These are phyloP conservation scores for Xylaria longipes DNA, from an alignment of 495 filamentous ascomycete genomes.

Conservation along the genomic window DNA sequence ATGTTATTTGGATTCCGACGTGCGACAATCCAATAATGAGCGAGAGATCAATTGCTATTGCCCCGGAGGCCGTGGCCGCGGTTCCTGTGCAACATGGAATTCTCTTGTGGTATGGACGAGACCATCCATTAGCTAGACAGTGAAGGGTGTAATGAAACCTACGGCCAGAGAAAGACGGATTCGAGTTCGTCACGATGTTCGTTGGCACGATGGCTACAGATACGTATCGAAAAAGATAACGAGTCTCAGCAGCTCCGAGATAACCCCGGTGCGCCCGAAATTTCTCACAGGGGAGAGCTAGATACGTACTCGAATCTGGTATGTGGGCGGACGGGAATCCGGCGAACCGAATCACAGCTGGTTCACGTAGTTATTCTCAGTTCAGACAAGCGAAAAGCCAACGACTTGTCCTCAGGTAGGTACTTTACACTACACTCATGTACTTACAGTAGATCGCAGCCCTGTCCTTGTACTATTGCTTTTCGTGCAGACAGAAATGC, in stretches of 20 bases:
- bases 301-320: constrained; percentile 4
- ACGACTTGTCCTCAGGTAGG: background rate
- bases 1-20: background rate
- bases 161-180: background rate
- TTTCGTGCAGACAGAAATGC: background rate
- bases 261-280: background rate
- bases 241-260: background rate
- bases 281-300: background rate
- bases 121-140: background rate
- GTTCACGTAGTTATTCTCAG: background rate
- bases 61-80: background rate
- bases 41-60: background rate
- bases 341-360: constrained; percentile 5
- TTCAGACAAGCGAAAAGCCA: constrained; percentile 11
- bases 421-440: background rate
- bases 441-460: background rate
- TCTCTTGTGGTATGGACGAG: background rate
- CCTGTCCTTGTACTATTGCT: constrained; percentile 11
- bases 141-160: background rate
- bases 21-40: background rate
- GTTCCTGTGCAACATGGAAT: background rate
- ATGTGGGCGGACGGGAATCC: background rate
- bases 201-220: background rate
- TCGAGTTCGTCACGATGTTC: background rate
- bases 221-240: background rate